Evolutionary conservation across 352 stramenopile species (phyloP), one percentile per base, ranked within the genome.

Genomic region (Elongisporangium senticosum): DNA sequence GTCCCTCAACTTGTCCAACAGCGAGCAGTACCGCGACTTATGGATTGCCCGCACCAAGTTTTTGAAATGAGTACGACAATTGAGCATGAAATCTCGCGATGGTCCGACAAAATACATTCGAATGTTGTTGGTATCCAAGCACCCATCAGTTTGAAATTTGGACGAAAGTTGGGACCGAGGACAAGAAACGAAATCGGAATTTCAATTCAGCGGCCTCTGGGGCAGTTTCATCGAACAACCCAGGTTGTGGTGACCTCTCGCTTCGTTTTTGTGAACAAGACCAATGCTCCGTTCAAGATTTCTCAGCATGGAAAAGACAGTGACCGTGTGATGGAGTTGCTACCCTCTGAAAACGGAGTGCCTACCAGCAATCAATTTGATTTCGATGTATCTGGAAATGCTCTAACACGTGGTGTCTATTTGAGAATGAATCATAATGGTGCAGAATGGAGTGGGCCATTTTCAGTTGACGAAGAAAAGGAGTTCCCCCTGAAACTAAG

Each of bases 51-150:
- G 0, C 69, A 65, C 4, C 83, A 94, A 72, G 76, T 72, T 0
- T 93, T 96, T 56, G 85, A 96, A 53, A 90, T 96, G n/a, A 84
- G 83, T 28, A 95, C 87, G 2, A 87, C 90, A 48, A 78, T 93
- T 21, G 83, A 94, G 14, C 86, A 90, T 14, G 85, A 96, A 53
- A 66, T 92, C 2, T 89, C 86, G 19, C 66, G 74, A 15, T 96
- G 87, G 87, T 95, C 87, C 1, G 86, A 95, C 40, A 92, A 88
- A 65, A 93, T 95, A 40, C 87, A 94, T 55, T 79, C 87, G 13
- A 87, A 76, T 0, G 84, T 95, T 5, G 87, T 96, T 37, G 87
- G 87, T 13, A 84, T 95, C 39, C 87, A 95, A 70, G 80, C 80
- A 19, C 85, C 85, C 14, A 88, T 95, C 15, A 77, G 69, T 19